Percentiles rank a stretch among this genome's conserved stretches.
These are phyloP conservation scores for Ambrosiella beaveri DNA, from an alignment of 2,329 filamentous ascomycete species.

Conservation along the genomic window DNA sequence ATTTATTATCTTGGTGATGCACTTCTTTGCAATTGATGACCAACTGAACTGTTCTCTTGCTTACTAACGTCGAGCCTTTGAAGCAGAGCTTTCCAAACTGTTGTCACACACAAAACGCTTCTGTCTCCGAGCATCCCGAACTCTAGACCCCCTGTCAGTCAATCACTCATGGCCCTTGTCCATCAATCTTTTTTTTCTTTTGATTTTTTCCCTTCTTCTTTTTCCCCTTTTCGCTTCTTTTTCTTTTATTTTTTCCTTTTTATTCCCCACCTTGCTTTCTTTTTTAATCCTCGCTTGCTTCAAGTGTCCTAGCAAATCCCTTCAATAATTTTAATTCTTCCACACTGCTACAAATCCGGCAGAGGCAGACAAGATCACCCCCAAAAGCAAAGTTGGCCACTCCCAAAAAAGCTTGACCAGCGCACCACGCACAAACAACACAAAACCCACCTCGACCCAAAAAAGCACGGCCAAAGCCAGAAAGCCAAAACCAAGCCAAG, in stretches of 20 bases:
- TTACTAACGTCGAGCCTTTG: background rate
- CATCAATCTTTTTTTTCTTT: background rate
- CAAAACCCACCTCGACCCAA: background rate
- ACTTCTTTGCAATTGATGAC: background rate
- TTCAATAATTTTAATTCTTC: conserved; percentile 9
- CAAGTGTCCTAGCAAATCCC: conserved; percentile 6
- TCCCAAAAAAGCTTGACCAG: background rate
- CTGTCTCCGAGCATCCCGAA: conserved; percentile 12
- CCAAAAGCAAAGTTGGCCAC: background rate
- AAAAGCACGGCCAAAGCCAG: background rate
- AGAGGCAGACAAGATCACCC: background rate
- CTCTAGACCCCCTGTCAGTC: background rate
- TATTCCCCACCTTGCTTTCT: background rate
- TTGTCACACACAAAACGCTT: conserved; percentile 3
- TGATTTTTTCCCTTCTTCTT: background rate
- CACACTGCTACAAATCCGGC: background rate
- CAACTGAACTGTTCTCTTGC: background rate
- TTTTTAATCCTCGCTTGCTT: background rate
- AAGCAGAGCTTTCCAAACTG: background rate
- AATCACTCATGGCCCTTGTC: background rate
- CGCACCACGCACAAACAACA: background rate
- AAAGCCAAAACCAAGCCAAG: background rate
- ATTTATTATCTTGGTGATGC: background rate
- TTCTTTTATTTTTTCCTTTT: background rate
- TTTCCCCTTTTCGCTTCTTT: background rate